phyloP scores from a whole-genome alignment of 2,329 filamentous ascomycete species.

The Penicillium sp. region DNA sequence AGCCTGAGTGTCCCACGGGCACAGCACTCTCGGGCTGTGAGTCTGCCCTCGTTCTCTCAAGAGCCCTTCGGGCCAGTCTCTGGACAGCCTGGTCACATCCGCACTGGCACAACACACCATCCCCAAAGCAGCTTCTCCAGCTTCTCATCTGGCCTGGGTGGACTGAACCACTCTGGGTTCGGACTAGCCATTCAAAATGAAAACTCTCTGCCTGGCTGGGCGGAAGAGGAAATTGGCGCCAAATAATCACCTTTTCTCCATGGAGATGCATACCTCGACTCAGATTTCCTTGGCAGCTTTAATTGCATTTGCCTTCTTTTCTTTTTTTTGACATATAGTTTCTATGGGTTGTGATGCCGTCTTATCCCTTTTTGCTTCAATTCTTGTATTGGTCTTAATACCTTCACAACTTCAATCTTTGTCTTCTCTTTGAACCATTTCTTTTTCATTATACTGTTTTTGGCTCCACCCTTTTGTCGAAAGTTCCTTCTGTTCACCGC shows the following conservation, averaged over 20 bases:
- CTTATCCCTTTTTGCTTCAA: slow-evolving; percentile 20
- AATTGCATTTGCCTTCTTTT: slow-evolving; percentile 20
- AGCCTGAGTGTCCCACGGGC: slow-evolving; percentile 55
- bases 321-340: slow-evolving; percentile 20
- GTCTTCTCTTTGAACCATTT: slow-evolving; percentile 21
- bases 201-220: slow-evolving; percentile 61
- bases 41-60: slow-evolving; percentile 72
- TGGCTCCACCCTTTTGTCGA: slow-evolving; percentile 22
- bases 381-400: slow-evolving; percentile 37
- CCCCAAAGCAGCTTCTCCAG: slow-evolving; percentile 57
- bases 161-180: slow-evolving; percentile 58
- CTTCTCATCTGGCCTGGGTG: slow-evolving; percentile 59
- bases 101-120: slow-evolving; percentile 40
- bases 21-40: slow-evolving; percentile 78
- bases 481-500: slow-evolving; percentile 25
- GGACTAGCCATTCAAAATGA: slow-evolving; percentile 62
- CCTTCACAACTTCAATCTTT: slow-evolving; percentile 20
- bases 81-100: slow-evolving; percentile 34
- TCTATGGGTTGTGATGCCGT: slow-evolving; percentile 19
- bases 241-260: slow-evolving; percentile 40
- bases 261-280: slow-evolving; percentile 18
- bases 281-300: slow-evolving; percentile 16
- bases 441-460: slow-evolving; percentile 19
- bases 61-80: slow-evolving; percentile 53
- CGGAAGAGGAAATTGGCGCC: slow-evolving; percentile 62